These are phyloP conservation scores for Martiniozyma abietophila DNA, from an alignment of 805 yeast genomes.

Conservation along the genomic window DNA sequence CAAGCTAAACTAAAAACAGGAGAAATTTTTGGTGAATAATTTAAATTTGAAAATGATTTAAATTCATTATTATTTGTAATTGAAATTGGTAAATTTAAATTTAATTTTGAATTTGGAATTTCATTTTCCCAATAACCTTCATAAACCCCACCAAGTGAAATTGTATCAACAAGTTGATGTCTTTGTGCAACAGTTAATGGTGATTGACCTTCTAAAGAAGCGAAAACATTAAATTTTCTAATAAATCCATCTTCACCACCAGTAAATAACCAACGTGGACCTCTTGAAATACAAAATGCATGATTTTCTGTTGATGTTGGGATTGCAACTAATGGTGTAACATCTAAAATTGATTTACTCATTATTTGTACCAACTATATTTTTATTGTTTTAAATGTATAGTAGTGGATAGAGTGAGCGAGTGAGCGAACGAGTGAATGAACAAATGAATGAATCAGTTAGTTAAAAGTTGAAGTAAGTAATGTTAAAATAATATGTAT, in stretches of 20 bases:
- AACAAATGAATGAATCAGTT: too few species aligned
- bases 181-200: slow-evolving; percentile 86
- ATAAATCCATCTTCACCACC: slow-evolving; percentile 97
- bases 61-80: slow-evolving; percentile 25
- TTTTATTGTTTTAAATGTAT: too few species aligned
- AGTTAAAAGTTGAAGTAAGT: too few species aligned
- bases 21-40: slow-evolving; percentile 60
- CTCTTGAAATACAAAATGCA: slow-evolving; percentile 65
- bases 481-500: too few species aligned
- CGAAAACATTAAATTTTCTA: slow-evolving; percentile 78
- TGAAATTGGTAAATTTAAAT: slow-evolving; percentile 22
- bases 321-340: slow-evolving; percentile 79
- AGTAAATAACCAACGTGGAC: slow-evolving; percentile 78
- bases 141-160: slow-evolving; percentile 76
- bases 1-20: slow-evolving; percentile 87
- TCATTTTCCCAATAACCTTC: slow-evolving; percentile 94
- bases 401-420: too few species aligned
- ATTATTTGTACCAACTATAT: slow-evolving; percentile 30
- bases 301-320: slow-evolving; percentile 76
- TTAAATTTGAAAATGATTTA: slow-evolving; percentile 25
- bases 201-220: slow-evolving; percentile 76
- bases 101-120: slow-evolving; percentile 54
- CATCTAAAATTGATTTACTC: slow-evolving; percentile 42
- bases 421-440: too few species aligned
- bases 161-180: slow-evolving; percentile 80